Evolutionary conservation across 2,329 filamentous ascomycete genomes (phyloP).

Genomic region (Helotiales sp.): DNA sequence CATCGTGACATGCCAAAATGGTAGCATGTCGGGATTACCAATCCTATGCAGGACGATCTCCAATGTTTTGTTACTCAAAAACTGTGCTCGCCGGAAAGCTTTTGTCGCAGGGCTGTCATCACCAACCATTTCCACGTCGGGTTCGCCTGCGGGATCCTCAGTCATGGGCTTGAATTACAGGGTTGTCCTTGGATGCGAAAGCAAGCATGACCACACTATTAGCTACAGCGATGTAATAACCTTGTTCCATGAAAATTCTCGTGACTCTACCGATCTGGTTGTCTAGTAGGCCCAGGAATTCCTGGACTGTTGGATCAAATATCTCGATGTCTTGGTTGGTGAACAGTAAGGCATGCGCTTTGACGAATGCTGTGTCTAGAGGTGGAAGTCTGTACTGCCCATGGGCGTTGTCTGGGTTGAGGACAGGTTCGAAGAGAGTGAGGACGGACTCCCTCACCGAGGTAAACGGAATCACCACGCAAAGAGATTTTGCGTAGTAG

Average conservation of each 20-base stretch:
- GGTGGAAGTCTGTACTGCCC: slow-evolving; percentile 47
- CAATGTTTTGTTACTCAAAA: slow-evolving; percentile 29
- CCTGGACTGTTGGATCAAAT: slow-evolving; percentile 50
- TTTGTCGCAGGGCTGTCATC: slow-evolving; percentile 16
- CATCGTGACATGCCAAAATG: slow-evolving; percentile 39
- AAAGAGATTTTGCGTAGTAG: slow-evolving; percentile 73
- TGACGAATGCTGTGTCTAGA: slow-evolving; percentile 66
- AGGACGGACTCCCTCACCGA: slow-evolving; percentile 73
- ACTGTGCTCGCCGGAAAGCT: slow-evolving; percentile 32
- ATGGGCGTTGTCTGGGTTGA: slow-evolving; percentile 47
- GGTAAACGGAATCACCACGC: slow-evolving; percentile 59
- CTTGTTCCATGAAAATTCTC: slow-evolving; percentile 52
- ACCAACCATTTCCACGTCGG: slow-evolving; percentile 21
- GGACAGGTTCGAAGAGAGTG: slow-evolving; percentile 68
- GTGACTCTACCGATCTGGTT: slow-evolving; percentile 58
- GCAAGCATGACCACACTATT: slow-evolving; percentile 41
- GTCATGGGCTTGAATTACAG: background rate
- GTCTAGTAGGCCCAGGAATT: slow-evolving; percentile 61
- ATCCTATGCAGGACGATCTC: slow-evolving; percentile 35
- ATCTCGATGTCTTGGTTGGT: slow-evolving; percentile 53
- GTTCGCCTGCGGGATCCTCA: background rate
- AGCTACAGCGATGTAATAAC: slow-evolving; percentile 61
- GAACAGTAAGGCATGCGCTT: slow-evolving; percentile 68
- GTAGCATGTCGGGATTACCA: slow-evolving; percentile 39
- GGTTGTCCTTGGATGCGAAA: slow-evolving; percentile 39